Percentiles rank a stretch among this genome's conserved stretches.
Evolutionary conservation across 768 basidiomycete species (phyloP).

Genomic region (Phaffia tasmanica): DNA sequence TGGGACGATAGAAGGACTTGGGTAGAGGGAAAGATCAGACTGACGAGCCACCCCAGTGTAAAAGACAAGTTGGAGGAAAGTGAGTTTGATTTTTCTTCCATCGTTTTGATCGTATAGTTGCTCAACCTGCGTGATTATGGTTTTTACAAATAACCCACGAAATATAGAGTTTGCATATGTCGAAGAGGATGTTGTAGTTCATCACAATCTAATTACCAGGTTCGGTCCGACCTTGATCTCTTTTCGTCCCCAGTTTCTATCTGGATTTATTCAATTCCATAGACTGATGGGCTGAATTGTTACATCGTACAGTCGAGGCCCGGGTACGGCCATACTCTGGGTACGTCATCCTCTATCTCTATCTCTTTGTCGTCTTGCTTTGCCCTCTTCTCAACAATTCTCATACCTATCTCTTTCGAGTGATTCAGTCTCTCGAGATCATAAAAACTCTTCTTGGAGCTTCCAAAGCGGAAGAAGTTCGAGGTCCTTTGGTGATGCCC

Average conservation of each 20-base stretch:
- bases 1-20: slow-evolving; percentile 2
- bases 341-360: background rate
- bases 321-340: slow-evolving; percentile 9
- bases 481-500: slow-evolving; percentile 6
- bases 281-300: background rate
- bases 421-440: slow-evolving; percentile 1
- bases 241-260: background rate
- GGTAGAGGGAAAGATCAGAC: slow-evolving; percentile 12
- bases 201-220: slow-evolving; percentile 12
- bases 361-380: background rate
- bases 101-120: too few relatives aligned
- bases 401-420: background rate
- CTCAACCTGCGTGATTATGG: too few relatives aligned
- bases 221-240: background rate
- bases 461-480: slow-evolving; percentile 2
- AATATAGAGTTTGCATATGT: slow-evolving; percentile 19
- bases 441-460: background rate
- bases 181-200: background rate
- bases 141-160: too few relatives aligned
- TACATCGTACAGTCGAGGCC: slow-evolving; percentile 5
- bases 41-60: slow-evolving; percentile 24
- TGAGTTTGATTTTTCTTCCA: background rate
- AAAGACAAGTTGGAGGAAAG: slow-evolving; percentile 11
- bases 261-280: background rate
- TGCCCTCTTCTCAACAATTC: background rate